These are phyloP conservation scores for Spencermartinsiella ligniputridi DNA, from an alignment of 1,139 yeast species.

Conservation along the genomic window DNA sequence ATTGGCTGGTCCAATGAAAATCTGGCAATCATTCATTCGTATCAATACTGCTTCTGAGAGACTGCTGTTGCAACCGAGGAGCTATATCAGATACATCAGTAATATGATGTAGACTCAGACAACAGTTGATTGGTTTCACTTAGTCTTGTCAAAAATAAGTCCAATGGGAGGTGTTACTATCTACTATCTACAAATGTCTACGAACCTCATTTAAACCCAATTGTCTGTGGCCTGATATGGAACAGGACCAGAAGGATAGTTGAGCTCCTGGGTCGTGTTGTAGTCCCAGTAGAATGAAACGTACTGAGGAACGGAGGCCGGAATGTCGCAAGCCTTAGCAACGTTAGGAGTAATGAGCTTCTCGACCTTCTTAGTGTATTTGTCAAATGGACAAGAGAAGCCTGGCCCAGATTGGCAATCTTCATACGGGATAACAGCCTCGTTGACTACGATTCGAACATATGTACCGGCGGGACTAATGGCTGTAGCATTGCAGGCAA, in stretches of 20 bases:
- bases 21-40: neutral
- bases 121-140: too few relatives aligned
- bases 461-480: constrained; percentile 30
- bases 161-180: neutral
- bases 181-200: neutral
- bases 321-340: constrained; percentile 24
- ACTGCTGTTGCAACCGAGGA: neutral
- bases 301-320: constrained; percentile 25
- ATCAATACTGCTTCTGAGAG: neutral
- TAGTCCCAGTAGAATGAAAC: constrained; percentile 33
- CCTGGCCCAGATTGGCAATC: constrained; percentile 58
- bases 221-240: constrained; percentile 18
- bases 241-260: constrained; percentile 19
- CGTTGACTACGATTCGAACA: constrained; percentile 54
- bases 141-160: too few relatives aligned
- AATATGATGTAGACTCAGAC: too few relatives aligned
- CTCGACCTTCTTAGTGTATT: constrained; percentile 29
- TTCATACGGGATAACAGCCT: constrained; percentile 55
- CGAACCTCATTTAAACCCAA: neutral
- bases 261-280: constrained; percentile 24
- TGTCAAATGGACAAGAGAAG: constrained; percentile 48
- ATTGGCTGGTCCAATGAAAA: too few relatives aligned
- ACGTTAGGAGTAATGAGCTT: constrained; percentile 20
- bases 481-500: constrained; percentile 35
- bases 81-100: neutral